These are phyloP conservation scores for Lachancea lanzarotensis DNA, from an alignment of 805 yeast species.

Conservation along the genomic window DNA sequence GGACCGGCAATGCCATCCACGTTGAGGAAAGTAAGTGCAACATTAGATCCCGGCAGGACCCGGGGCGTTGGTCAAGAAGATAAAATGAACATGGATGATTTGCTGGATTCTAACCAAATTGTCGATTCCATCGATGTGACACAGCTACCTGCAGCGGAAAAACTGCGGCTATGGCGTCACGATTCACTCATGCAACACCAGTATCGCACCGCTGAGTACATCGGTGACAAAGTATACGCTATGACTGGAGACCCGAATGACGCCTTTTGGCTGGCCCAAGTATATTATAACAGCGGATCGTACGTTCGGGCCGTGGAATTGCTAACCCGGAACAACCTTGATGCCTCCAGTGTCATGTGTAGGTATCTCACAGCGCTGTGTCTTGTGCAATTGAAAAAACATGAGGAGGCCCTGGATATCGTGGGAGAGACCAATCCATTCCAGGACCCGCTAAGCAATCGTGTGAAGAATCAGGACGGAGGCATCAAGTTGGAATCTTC, in stretches of 20 bases:
- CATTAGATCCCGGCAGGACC: conserved; percentile 12
- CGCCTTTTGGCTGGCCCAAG: conserved; percentile 96
- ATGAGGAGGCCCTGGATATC: conserved; percentile 85
- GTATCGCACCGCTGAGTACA: conserved; percentile 78
- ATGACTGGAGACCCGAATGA: conserved; percentile 85
- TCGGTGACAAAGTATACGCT: conserved; percentile 84
- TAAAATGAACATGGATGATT: background rate
- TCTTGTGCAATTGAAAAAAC: conserved; percentile 59
- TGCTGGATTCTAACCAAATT: conserved; percentile 3
- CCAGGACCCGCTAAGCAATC: conserved; percentile 30
- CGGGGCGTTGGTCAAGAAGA: background rate
- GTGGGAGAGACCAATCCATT: conserved; percentile 82
- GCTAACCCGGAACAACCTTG: conserved; percentile 50
- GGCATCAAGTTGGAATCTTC: conserved; percentile 86
- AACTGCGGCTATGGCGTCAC: conserved; percentile 83
- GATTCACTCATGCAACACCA: conserved; percentile 92
- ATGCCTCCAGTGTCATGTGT: conserved; percentile 58
- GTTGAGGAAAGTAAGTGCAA: conserved; percentile 25
- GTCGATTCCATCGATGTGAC: conserved; percentile 19
- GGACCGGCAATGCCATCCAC: conserved; percentile 29
- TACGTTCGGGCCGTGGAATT: conserved; percentile 73
- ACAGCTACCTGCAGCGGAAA: conserved; percentile 65
- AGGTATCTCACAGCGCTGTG: conserved; percentile 75
- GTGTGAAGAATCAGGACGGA: conserved; percentile 55
- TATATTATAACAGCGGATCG: conserved; percentile 67